phyloP scores from a whole-genome alignment of 164 flowering plant species.

The Cinnamomum chago region DNA sequence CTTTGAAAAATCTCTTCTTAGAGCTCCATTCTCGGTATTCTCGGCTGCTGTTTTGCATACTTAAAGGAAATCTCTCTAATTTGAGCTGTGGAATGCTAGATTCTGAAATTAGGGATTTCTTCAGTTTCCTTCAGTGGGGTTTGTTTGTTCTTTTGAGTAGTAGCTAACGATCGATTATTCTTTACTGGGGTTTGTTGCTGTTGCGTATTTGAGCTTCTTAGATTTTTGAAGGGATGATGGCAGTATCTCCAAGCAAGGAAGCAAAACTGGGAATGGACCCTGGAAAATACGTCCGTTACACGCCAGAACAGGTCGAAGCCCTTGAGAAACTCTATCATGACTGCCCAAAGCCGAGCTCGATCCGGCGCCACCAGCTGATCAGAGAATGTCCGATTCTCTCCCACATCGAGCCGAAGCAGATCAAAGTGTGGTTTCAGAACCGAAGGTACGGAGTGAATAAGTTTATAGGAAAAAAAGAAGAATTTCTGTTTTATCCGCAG shows the following conservation, averaged over 20 bases:
- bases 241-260: slow-evolving; percentile 81
- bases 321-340: slow-evolving; percentile 93
- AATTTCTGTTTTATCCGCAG: background rate
- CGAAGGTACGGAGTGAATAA: slow-evolving; percentile 50
- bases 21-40: too few species aligned
- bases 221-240: slow-evolving; percentile 23
- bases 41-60: too few species aligned
- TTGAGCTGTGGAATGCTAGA: background rate
- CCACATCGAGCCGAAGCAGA: slow-evolving; percentile 93
- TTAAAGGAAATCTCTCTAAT: background rate
- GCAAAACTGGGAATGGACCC: slow-evolving; percentile 57
- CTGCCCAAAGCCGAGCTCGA: slow-evolving; percentile 93
- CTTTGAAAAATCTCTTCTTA: too few species aligned
- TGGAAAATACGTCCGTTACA: slow-evolving; percentile 93
- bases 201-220: slow-evolving; percentile 3
- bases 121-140: background rate
- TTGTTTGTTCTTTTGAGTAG: background rate
- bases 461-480: too few species aligned
- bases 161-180: background rate
- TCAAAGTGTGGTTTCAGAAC: slow-evolving; percentile 99
- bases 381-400: slow-evolving; percentile 94
- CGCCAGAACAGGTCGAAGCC: slow-evolving; percentile 99
- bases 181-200: background rate
- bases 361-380: slow-evolving; percentile 94
- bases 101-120: background rate